Evolutionary conservation across 768 basidiomycete genomes (phyloP), one percentile per base, ranked within the genome.

Genomic region (Favolaschia claudopus): DNA sequence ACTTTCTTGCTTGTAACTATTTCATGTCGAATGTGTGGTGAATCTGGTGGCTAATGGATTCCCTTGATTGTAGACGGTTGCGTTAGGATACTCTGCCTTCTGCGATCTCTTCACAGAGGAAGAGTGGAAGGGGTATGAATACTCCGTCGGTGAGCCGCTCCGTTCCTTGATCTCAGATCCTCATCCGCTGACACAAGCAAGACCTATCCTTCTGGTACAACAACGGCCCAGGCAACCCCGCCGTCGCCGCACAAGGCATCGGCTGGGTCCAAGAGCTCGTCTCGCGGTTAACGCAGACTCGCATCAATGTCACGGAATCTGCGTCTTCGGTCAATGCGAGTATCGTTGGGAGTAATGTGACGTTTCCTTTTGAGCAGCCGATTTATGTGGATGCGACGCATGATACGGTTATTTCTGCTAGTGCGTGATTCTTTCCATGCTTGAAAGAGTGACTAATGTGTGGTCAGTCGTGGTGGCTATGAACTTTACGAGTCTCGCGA

Each of bases 51-150:
- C n/a, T n/a, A n/a, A n/a, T n/a, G n/a, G 20, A 37, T 47, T 14
- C 4, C 17, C 28, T n/a, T n/a, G 32, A 34, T 13, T 36, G n/a
- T 47, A 91, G 87, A 91, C 92, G 27, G 91, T 93, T 40, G 83
- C 90, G 0, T 84, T 93, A 6, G 91, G 90, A 1, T 92, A 86
- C 67, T 92, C 91, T 10, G 76, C 80, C 34, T 94, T 93, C 70
- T 94, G 92, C 60, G 83, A 81, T 38, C 72, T 93, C 14, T 94
- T 94, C 72, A 91, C 89, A 0, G 82, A 90, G 66, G 85, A 88
- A 29, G 92, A 93, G 69, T 94, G 91, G 92, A 81, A 87, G 66
- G 87, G 87, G 0, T 93, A 85, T 67, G 85, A 89, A 63, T 93
- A 94, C 51, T 77, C 83, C 14, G 62, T 64, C 39, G 75, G 77